Evolutionary conservation across 257 asterid genomes (phyloP), one percentile per base, ranked within the genome.

Genomic region (Nicotiana sylvestris): DNA sequence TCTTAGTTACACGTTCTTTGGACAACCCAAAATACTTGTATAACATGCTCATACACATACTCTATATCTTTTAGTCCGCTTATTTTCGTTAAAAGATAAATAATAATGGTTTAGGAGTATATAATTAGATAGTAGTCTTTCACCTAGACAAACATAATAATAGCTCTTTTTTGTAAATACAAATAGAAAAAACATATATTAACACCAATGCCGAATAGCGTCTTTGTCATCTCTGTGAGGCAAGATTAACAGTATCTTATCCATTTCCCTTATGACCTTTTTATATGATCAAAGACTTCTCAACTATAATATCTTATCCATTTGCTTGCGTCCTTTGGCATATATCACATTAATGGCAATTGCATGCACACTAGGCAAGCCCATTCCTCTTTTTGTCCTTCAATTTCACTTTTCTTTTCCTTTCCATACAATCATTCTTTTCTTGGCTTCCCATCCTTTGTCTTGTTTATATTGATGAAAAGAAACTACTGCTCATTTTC

Each of bases 371-470:
- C 21, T 16, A 57, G n/a, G 18, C 18, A 10, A 27, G 16, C n/a
- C 43, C 80, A 74, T 49, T 39, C 29, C 27, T 74, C 53, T 25
- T 51, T 55, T 8, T 32, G 27, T 29, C 62, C 27, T 74, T 67
- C 76, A 67, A 67, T 32, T 33, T 33, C 53, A 67, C 76, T 67
- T 67, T 49, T 21, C 60, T 2, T 46, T 39, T 74, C 62, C 46
- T 74, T 49, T 0, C 62, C 43, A 51, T 74, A 49, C 64, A 49
- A 49, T 49, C 43, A 74, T 74, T 74, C 43, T 51, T 27, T 3
- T 13, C 80, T 74, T 49, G 80, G 25, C 80, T 15, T 49, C 64
- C 80, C 60, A 74, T 27, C 35, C 35, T 74, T 74, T 74, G 79
- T 74, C 79, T 46, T 46, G 61, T 46, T 25, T 70, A 70, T n/a